Conservation (phyloP, 2,329 filamentous ascomycete genomes). For the Nemania abortiva region DNA sequence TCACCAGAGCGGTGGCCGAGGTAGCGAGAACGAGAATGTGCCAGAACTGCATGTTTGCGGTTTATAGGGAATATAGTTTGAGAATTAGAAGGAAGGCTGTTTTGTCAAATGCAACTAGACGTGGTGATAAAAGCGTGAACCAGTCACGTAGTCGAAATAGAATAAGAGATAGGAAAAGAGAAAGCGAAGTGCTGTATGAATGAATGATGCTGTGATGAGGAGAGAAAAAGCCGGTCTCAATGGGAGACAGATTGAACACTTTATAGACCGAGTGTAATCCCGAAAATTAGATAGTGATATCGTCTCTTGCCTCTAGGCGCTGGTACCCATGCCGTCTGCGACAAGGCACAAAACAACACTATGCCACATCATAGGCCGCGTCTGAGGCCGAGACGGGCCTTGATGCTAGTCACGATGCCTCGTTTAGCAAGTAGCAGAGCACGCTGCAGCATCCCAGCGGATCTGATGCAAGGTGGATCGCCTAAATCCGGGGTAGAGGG, state of each 20-base stretch:
- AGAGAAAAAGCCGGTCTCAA: constrained; percentile 28
- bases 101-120: constrained; percentile 30
- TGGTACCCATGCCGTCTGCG: constrained; percentile 1
- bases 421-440: constrained; percentile 9
- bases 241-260: constrained; percentile 21
- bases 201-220: constrained; percentile 40
- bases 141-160: constrained; percentile 44
- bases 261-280: constrained; percentile 39
- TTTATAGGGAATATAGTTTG: constrained; percentile 16
- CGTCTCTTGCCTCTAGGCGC: constrained; percentile 15
- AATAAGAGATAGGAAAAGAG: constrained; percentile 38
- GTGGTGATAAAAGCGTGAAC: constrained; percentile 39
- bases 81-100: constrained; percentile 17
- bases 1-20: constrained; percentile 43
- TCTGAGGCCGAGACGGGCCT: constrained; percentile 15
- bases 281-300: background rate
- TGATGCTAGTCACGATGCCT: constrained; percentile 14
- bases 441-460: constrained; percentile 33
- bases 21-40: constrained; percentile 45
- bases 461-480: constrained; percentile 35
- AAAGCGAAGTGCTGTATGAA: constrained; percentile 28
- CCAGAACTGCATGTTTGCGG: constrained; percentile 47
- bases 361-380: constrained; percentile 27
- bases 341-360: constrained; percentile 29
- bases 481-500: constrained; percentile 34